phyloP scores from a whole-genome alignment of 2,329 filamentous ascomycete species.

The Penicillium aurantiogriseum region DNA sequence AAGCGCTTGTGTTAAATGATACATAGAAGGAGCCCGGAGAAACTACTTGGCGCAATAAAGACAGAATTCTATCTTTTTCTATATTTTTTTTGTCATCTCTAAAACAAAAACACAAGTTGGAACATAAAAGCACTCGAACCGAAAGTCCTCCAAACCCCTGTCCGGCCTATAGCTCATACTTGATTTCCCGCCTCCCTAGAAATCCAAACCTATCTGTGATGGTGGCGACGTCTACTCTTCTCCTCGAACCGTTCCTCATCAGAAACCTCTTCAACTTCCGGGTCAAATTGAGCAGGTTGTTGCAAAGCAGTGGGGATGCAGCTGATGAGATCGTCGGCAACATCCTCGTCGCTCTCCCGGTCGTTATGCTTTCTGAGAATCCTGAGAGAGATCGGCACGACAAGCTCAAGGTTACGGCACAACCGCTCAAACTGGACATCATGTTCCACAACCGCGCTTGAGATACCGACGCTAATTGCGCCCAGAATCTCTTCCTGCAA shows the following conservation, averaged over 20 bases:
- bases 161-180: background rate
- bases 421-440: background rate
- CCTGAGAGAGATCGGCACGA: background rate
- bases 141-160: no score
- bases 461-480: background rate
- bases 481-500: background rate
- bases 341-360: background rate
- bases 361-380: background rate
- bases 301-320: background rate
- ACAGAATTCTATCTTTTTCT: background rate
- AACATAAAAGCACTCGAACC: background rate
- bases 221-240: background rate
- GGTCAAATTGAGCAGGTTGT: background rate
- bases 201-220: background rate
- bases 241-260: background rate
- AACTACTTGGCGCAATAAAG: background rate
- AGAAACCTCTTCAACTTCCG: background rate
- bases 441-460: background rate
- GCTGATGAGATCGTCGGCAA: slow-evolving; percentile 3
- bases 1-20: background rate
- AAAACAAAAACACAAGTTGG: background rate
- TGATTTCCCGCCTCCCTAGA: background rate
- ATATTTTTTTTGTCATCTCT: no score
- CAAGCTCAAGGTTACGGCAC: background rate
- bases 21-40: background rate